Evolutionary conservation across 192 early-diverging fungal genomes (phyloP).

Genomic region (Powellomyces hirtus): DNA sequence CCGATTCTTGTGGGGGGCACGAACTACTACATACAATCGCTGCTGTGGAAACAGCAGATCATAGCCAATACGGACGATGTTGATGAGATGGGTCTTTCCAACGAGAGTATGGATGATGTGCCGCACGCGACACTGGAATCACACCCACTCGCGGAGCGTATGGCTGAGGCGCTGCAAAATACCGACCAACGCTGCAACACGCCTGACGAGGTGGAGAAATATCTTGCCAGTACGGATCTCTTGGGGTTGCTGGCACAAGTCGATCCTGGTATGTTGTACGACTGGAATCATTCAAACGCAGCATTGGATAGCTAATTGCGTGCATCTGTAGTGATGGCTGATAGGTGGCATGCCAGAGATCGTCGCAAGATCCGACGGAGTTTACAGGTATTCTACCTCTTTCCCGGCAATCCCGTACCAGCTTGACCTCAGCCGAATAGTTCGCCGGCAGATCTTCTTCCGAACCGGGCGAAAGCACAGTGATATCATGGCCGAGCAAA

Average conservation of each 20-base stretch:
- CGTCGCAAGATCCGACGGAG: constrained; percentile 81
- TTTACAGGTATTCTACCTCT: constrained; percentile 81
- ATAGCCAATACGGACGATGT: constrained; percentile 20
- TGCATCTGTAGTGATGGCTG: too few relatives aligned
- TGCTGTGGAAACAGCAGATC: constrained; percentile 76
- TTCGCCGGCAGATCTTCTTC: constrained; percentile 52
- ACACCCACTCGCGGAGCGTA: constrained; percentile 15
- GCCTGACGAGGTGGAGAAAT: constrained; percentile 3
- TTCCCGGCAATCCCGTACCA: too few relatives aligned
- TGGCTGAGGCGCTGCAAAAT: constrained; percentile 11
- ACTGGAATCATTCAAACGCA: too few relatives aligned
- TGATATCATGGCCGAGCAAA: constrained; percentile 68
- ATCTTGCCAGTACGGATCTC: constrained; percentile 41
- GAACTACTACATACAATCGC: constrained; percentile 93
- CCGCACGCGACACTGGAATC: not conserved
- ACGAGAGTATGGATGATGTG: not conserved
- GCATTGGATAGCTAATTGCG: too few relatives aligned
- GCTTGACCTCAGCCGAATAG: not conserved
- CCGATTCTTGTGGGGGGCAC: constrained; percentile 96
- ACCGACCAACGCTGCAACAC: constrained; percentile 17
- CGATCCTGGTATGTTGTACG: constrained; percentile 74
- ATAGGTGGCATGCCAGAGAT: constrained; percentile 85
- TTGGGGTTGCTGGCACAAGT: constrained; percentile 66
- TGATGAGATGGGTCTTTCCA: not conserved
- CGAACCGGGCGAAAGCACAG: constrained; percentile 74